Evolutionary conservation across 192 early-diverging fungal species (phyloP).

Genomic region (Dimargaris cristalligena): DNA sequence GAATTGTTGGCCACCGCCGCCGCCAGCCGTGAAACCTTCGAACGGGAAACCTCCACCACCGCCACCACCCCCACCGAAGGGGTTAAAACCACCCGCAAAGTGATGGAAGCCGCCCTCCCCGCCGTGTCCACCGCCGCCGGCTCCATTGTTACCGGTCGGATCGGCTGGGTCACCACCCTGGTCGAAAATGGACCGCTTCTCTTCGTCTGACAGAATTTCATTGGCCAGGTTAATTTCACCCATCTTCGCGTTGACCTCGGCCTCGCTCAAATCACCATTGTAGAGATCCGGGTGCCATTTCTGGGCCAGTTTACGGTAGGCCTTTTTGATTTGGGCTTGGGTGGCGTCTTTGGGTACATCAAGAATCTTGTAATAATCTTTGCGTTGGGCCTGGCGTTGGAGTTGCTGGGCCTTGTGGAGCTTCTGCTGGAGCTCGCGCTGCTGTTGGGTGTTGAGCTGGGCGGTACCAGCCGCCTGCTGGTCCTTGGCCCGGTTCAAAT

Average conservation of each 20-base stretch:
- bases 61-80: background rate
- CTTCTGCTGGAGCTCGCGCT: slow-evolving; percentile 32
- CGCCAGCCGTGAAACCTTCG: too few species aligned
- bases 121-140: slow-evolving; percentile 13
- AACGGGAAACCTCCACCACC: too few species aligned
- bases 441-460: too few species aligned
- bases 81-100: background rate
- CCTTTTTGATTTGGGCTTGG: slow-evolving; percentile 73
- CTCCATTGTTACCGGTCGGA: slow-evolving; percentile 27
- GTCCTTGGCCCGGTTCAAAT: slow-evolving; percentile 55
- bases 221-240: slow-evolving; percentile 84
- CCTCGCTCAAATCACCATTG: slow-evolving; percentile 52
- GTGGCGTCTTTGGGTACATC: slow-evolving; percentile 58
- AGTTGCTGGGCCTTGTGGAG: slow-evolving; percentile 24
- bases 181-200: slow-evolving; percentile 46
- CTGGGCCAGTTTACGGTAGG: slow-evolving; percentile 75
- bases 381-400: slow-evolving; percentile 34
- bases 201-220: slow-evolving; percentile 60
- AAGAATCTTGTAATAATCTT: slow-evolving; percentile 94
- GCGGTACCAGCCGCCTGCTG: slow-evolving; percentile 25
- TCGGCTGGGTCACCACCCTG: slow-evolving; percentile 69
- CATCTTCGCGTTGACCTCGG: slow-evolving; percentile 77
- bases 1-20: background rate
- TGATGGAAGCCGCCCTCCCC: slow-evolving; percentile 16
- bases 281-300: slow-evolving; percentile 76